Base-by-base conservation (phyloP, 2,329 filamentous ascomycete genomes). In the Venturia effusa region DNA sequence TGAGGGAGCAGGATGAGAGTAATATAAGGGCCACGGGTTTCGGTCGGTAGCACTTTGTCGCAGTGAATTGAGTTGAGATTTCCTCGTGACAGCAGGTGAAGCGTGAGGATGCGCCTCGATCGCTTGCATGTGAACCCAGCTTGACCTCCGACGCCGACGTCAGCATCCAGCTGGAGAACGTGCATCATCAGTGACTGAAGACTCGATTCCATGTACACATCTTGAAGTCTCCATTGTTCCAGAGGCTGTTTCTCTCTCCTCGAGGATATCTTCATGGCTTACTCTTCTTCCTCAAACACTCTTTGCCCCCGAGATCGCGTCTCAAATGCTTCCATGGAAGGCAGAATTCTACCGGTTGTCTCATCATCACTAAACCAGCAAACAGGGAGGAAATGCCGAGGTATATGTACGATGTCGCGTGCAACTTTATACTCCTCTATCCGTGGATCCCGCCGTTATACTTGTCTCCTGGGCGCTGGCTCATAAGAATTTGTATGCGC, bases 61-160 rank as follows among this genome's bases (percentile, higher is more conserved):
- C 51, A 57, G 51, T 57, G 51, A 34, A 34, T 57, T 34, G 51
- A 6, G 34, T 3, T 57, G 30, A 39, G 10, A 34, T 57, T 57
- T 57, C 51, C 51, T 57, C 51, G 51, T 57, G 51, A 57, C 51
- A 57, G 51, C 51, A 57, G 51, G 19, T n/a, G 27, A 13, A 34
- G 51, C 51, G 6, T 34, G 51, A 57, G 51, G 15, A 30, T 1
- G 48, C 48, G 48, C 48, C 15, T 51, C 48, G 19, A 11, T 30
- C 48, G 48, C 19, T 57, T 57, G 51, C 51, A 57, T 57, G 51
- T 57, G 51, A 57, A 57, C 51, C n/a, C n/a, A 17, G 51, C 30
- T 8, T 27, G 5, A 19, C 15, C n/a, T 57, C 27, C 51, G 51
- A 30, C 22, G 45, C 45, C 45, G 45, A 51, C 45, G 8, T 51